Base-by-base conservation (phyloP, 805 yeast genomes). In the Kazachstania bromeliacearum region DNA sequence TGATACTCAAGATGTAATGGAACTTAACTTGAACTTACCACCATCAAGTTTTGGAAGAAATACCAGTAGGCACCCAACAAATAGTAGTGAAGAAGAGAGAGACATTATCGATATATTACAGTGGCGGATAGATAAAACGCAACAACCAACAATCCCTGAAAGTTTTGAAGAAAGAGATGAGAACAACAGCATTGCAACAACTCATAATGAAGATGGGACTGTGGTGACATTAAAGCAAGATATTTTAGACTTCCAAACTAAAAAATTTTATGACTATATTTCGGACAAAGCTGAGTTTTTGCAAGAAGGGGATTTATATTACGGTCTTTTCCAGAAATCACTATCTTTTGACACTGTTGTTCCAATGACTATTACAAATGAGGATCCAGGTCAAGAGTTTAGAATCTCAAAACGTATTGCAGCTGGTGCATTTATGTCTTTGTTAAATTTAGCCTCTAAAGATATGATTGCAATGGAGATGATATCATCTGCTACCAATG, bases 21-120 rank as follows among this genome's bases (percentile, higher is more conserved):
- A 44, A 6, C 37, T 52, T 22, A 48, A 55, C 33, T 40, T 57
- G 13, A 50, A 52, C 8, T 35, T 56, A 23, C 59, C 60, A 1
- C 55, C 62, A 6, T 57, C 62, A 9, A 55, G 60, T 33, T 47
- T 52, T 31, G 61, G 59, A 3, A 40, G 55, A 25, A 33, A 35
- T 24, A 22, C 33, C 2, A 52, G 50, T 6, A 44, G 56, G 22
- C 46, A 38, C 17, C 31, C 41, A 2, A 46, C 50, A n/a, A 42
- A 33, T 17, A 41, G 40, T 7, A 33, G 37, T 16, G 34, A 41
- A 10, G 54, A 33, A 3, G 38, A 27, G n/a, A 31, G 38, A 16
- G 41, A 38, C 13, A 23, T 36, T 18, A 33, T 29, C 22, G 34
- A 33, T 25, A 33, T 32, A 12, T 19, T 36, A 7, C 15, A 34